Evolutionary conservation across 805 yeast species (phyloP).

Genomic region (Kodamaea sagamina): DNA sequence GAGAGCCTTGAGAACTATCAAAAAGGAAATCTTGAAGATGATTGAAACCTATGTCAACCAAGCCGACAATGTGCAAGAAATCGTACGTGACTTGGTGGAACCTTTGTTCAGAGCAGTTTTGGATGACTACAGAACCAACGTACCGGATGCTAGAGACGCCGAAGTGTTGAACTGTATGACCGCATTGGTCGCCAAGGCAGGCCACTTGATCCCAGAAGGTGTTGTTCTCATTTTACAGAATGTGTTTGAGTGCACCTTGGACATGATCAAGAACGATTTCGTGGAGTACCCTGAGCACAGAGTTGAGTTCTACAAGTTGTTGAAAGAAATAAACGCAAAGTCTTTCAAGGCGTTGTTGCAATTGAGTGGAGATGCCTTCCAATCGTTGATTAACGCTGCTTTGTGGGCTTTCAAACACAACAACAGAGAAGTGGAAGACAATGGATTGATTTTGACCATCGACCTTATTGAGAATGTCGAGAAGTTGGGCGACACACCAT

Average conservation of each 20-base stretch:
- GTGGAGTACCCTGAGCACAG: slow-evolving; percentile 98
- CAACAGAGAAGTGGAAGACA: slow-evolving; percentile 93
- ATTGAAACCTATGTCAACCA: slow-evolving; percentile 85
- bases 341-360: slow-evolving; percentile 85
- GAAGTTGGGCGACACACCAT: slow-evolving; percentile 65
- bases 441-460: slow-evolving; percentile 80
- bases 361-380: slow-evolving; percentile 90
- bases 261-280: slow-evolving; percentile 93
- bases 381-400: slow-evolving; percentile 87
- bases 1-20: slow-evolving; percentile 92
- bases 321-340: slow-evolving; percentile 82
- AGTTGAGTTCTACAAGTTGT: slow-evolving; percentile 88
- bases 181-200: slow-evolving; percentile 84
- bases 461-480: slow-evolving; percentile 87
- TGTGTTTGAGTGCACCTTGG: slow-evolving; percentile 91
- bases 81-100: slow-evolving; percentile 78
- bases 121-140: slow-evolving; percentile 84
- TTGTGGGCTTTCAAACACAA: slow-evolving; percentile 98
- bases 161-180: slow-evolving; percentile 96
- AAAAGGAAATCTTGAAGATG: slow-evolving; percentile 87
- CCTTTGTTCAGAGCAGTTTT: slow-evolving; percentile 82
- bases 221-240: slow-evolving; percentile 83
- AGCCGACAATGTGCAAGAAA: slow-evolving; percentile 83
- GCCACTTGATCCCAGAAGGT: slow-evolving; percentile 84
- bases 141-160: slow-evolving; percentile 96